Conservation (phyloP, 306 rosid species). For the Quercus rubra region DNA sequence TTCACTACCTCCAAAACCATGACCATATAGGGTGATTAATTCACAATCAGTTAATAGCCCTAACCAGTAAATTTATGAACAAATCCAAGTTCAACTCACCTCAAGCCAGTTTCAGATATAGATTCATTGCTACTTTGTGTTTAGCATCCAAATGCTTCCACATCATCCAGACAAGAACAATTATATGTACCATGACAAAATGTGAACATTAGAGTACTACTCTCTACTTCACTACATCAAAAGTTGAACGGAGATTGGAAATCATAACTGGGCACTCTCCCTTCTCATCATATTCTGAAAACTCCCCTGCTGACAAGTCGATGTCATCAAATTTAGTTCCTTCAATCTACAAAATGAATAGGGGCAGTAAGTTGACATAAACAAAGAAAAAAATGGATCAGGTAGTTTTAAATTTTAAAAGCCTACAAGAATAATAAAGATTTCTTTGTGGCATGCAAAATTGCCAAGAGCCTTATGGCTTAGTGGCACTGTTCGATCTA, state of each 20-base stretch:
- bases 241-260: conserved; percentile 55
- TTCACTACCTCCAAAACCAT: too few species aligned
- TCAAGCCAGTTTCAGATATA: conserved; percentile 17
- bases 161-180: conserved; percentile 19
- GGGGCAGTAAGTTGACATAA: conserved; percentile 1
- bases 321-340: conserved; percentile 74
- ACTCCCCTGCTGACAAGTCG: conserved; percentile 74
- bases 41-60: not conserved
- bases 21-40: too few species aligned
- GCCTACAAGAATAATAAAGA: not conserved
- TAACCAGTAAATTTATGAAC: not conserved
- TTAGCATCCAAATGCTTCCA: conserved; percentile 10
- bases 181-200: conserved; percentile 26
- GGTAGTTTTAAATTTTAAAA: not conserved
- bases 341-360: conserved; percentile 41
- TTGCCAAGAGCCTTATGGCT: not conserved
- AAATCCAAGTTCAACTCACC: not conserved
- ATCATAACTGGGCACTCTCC: conserved; percentile 89
- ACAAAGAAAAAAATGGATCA: not conserved
- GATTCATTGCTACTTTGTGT: not conserved
- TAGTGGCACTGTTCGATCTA: too few species aligned
- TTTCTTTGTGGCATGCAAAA: not conserved
- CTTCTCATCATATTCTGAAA: conserved; percentile 83
- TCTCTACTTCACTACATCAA: conserved; percentile 59
- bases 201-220: conserved; percentile 4